A percentile compares a stretch with the other conserved stretches of the same genome.
These are phyloP conservation scores for Diaporthe sp. DNA, from an alignment of 2,329 filamentous ascomycete species.

Conservation along the genomic window DNA sequence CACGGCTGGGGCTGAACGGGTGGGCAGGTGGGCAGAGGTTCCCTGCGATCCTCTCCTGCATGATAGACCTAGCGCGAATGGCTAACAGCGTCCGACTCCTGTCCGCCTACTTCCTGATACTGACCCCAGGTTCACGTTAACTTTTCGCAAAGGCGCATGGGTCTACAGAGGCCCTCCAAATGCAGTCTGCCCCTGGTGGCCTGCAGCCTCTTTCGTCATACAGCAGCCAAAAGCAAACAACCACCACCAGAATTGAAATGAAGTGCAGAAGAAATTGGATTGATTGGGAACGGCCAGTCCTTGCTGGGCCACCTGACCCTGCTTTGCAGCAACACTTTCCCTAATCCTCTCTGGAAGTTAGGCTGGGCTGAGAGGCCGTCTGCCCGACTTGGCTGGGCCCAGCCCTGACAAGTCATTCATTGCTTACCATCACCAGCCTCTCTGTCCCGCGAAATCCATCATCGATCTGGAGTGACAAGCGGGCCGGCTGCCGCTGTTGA, in stretches of 20 bases:
- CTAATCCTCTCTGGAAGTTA: background rate
- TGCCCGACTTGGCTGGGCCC: slow-evolving; percentile 10
- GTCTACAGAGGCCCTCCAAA: background rate
- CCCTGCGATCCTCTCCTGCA: background rate
- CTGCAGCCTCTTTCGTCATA: slow-evolving; percentile 34
- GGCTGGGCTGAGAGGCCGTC: slow-evolving; percentile 9
- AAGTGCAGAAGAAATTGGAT: background rate
- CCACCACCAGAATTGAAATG: slow-evolving; percentile 1
- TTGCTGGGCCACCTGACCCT: slow-evolving; percentile 9
- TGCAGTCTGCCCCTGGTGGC: slow-evolving; percentile 2
- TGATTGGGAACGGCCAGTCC: background rate
- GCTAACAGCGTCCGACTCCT: background rate
- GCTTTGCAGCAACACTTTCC: slow-evolving; percentile 4
- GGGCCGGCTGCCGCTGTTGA: slow-evolving; percentile 9
- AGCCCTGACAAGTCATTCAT: background rate
- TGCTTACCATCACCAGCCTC: slow-evolving; percentile 20
- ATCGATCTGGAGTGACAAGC: slow-evolving; percentile 6
- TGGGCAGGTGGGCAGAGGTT: background rate
- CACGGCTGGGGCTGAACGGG: background rate
- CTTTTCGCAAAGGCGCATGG: background rate
- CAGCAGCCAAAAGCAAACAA: slow-evolving; percentile 24
- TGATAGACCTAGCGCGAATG: background rate
- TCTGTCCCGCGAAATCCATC: background rate
- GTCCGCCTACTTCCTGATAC: background rate
- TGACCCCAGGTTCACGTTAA: background rate